phyloP scores from a whole-genome alignment of 148 eudicot genomes.

The Vaccinium vitisidaea region DNA sequence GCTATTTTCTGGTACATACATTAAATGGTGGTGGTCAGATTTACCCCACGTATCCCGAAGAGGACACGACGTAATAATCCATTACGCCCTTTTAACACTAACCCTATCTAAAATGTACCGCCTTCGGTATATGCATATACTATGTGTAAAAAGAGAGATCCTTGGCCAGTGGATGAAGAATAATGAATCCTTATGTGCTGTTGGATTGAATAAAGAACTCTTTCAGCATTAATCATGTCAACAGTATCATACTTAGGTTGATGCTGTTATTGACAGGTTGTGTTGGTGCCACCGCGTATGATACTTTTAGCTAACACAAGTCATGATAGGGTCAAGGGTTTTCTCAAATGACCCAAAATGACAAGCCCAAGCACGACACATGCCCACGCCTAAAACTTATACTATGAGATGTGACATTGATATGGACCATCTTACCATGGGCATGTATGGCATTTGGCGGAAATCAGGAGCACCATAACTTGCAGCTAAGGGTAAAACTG shows the following conservation, averaged over 20 bases:
- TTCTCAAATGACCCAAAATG: not conserved
- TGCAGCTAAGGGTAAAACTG: conserved; percentile 21
- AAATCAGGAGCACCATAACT: conserved; percentile 12
- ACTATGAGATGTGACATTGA: not conserved
- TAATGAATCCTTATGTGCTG: not conserved
- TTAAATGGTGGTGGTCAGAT: not conserved
- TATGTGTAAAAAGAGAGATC: not conserved
- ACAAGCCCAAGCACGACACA: not conserved
- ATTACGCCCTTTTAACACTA: not conserved
- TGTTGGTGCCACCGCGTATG: not conserved
- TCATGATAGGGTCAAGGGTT: not conserved
- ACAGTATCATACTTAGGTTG: not conserved
- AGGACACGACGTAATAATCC: not conserved
- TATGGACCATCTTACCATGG: conserved; percentile 21
- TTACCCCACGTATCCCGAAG: not conserved
- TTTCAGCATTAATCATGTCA: not conserved
- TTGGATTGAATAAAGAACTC: not conserved
- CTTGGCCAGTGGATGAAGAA: not conserved
- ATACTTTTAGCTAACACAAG: not conserved
- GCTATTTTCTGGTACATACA: not conserved
- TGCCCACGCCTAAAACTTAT: not conserved
- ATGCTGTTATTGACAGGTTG: not conserved
- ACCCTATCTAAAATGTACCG: not conserved
- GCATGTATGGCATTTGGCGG: conserved; percentile 15
- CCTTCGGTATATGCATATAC: not conserved